Conservation (phyloP, 2,329 filamentous ascomycete species). For the Cercospora sp. region DNA sequence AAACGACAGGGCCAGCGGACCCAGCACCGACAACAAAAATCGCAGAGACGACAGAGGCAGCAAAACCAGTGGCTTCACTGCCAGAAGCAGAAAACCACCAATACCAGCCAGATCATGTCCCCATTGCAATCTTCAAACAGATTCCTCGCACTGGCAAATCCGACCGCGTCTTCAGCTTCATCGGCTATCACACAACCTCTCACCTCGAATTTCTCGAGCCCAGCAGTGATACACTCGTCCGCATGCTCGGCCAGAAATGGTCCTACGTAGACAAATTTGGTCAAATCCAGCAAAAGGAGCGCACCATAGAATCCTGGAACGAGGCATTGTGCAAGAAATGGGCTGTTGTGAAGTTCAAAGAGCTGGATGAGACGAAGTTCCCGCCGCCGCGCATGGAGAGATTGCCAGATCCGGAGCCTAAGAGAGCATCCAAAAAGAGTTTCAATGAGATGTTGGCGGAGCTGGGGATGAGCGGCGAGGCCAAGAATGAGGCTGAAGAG, state of each 20-base stretch:
- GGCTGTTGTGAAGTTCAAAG: slow-evolving; percentile 16
- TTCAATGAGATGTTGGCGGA: background rate
- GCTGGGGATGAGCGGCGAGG: background rate
- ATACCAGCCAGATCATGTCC: background rate
- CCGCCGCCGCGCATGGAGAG: background rate
- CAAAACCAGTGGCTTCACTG: background rate
- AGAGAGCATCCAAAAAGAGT: background rate
- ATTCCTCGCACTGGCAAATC: background rate
- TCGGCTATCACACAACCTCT: slow-evolving; percentile 31
- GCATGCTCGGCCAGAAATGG: slow-evolving; percentile 39
- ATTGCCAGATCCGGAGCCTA: background rate
- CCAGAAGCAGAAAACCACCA: background rate
- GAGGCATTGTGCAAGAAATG: slow-evolving; percentile 31
- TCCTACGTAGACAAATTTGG: slow-evolving; percentile 21
- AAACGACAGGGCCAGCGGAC: background rate
- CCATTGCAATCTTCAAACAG: slow-evolving; percentile 35
- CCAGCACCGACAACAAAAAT: background rate
- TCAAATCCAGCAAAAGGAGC: slow-evolving; percentile 20
- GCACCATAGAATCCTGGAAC: slow-evolving; percentile 29
- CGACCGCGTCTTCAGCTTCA: slow-evolving; percentile 26
- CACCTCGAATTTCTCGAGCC: slow-evolving; percentile 31
- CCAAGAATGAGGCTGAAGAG: background rate
- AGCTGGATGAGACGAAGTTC: background rate
- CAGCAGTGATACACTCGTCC: slow-evolving; percentile 25
- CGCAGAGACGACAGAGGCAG: background rate